Evolutionary conservation across 805 yeast genomes (phyloP), one percentile per base, ranked within the genome.

Genomic region (Starmerella tilneyi): DNA sequence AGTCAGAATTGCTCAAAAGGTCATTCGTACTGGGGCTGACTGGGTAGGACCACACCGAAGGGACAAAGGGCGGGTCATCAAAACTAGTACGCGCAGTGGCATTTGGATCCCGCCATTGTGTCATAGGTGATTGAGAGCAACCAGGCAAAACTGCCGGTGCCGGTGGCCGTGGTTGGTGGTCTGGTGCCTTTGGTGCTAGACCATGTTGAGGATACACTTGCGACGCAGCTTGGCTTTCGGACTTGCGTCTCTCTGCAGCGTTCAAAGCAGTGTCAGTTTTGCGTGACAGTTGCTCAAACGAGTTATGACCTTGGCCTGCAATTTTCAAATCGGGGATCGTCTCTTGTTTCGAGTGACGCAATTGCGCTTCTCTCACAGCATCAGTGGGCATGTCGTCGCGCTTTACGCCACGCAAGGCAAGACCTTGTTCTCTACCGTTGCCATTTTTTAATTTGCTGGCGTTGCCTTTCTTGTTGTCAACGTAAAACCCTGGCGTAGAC

Each of bases 21-120:
- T 33, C 36, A 16, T 33, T 17, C 15, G 21, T n/a, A 13, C 36
- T 33, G n/a, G 21, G 36, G 21, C 36, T 33, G 2, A 13, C 36
- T 7, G 36, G 36, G n/a, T 33, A 33, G 5, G 36, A 33, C 36
- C 36, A 33, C 16, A 33, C 36, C 2, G 36, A 33, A 2, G 36
- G 36, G 9, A 33, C 36, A 4, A 33, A 33, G 5, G 21, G 23
- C 12, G 36, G 36, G 24, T 24, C 21, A 5, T 20, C 36, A 2
- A 24, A 33, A 5, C 36, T 7, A 2, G 23, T 17, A 24, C 12
- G 36, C 2, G 36, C 13, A 8, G 24, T 33, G 15, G n/a, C n/a
- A n/a, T n/a, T n/a, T n/a, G n/a, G n/a, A n/a, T n/a, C n/a, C n/a
- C n/a, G n/a, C n/a, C n/a, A n/a, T n/a, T n/a, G n/a, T n/a, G n/a